A percentile compares a stretch with the other conserved stretches of the same genome.
phyloP scores from a whole-genome alignment of 768 basidiomycete genomes.

The Lyophyllum atratum region DNA sequence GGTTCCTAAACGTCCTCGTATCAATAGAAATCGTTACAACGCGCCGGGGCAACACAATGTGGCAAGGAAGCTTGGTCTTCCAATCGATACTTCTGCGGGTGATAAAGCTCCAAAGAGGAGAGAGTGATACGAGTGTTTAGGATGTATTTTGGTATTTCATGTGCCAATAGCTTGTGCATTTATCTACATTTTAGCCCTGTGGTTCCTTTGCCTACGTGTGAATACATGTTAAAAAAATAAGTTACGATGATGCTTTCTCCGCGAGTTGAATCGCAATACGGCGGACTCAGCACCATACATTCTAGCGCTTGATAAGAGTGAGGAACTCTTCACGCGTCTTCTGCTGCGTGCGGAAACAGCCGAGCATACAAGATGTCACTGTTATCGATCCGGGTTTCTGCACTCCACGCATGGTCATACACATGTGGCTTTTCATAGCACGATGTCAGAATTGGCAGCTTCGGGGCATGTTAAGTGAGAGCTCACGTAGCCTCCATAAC shows the following conservation, averaged over 20 bases:
- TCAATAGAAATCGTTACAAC: constrained; percentile 54
- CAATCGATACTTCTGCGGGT: constrained; percentile 60
- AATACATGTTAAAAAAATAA: constrained; percentile 23
- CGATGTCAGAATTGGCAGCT: constrained; percentile 9
- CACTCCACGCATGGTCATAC: constrained; percentile 99
- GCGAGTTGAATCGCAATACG: constrained; percentile 21
- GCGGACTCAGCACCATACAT: background rate
- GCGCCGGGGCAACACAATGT: constrained; percentile 39
- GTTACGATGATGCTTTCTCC: constrained; percentile 26
- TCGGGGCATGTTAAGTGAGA: constrained; percentile 4
- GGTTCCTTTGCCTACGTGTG: background rate
- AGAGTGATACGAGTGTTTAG: constrained; percentile 34
- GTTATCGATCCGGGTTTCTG: constrained; percentile 97
- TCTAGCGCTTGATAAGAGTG: constrained; percentile 67
- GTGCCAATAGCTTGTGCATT: constrained; percentile 2
- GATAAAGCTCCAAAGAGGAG: constrained; percentile 62
- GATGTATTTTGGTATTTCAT: constrained; percentile 20
- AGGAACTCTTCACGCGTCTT: constrained; percentile 98
- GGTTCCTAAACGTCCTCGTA: constrained; percentile 61
- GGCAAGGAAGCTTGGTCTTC: constrained; percentile 56
- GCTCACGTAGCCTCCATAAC: constrained; percentile 97
- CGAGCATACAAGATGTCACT: constrained; percentile 96
- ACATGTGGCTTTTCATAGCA: constrained; percentile 70
- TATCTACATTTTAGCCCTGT: background rate
- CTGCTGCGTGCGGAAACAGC: constrained; percentile 97